A percentile compares a stretch with the other conserved stretches of the same genome.
These are phyloP conservation scores for Eimeria tenella DNA, from an alignment of 169 alveolate genomes.

Conservation along the genomic window DNA sequence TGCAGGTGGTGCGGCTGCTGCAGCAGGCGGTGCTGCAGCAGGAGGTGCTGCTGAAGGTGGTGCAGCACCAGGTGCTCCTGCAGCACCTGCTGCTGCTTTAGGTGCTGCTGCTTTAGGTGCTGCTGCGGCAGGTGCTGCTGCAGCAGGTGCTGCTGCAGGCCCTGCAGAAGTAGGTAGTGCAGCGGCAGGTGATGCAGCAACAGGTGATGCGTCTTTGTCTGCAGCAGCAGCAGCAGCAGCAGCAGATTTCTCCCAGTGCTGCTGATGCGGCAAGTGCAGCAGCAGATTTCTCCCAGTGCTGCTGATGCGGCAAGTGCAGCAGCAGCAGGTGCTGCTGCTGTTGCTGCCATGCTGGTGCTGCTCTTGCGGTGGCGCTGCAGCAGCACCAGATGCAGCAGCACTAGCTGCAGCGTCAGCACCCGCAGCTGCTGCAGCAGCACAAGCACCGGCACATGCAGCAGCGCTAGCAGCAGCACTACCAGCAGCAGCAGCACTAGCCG, in stretches of 20 bases:
- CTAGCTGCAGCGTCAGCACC: neutral
- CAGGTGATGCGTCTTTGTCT: neutral
- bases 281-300: neutral
- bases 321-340: neutral
- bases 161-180: neutral
- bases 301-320: neutral
- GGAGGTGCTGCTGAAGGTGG: no score
- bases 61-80: no score
- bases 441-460: no score
- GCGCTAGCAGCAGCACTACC: neutral
- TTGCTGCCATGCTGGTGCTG: constrained; percentile 31
- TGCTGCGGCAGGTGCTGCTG: neutral
- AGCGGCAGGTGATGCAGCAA: neutral
- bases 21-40: no score
- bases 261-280: neutral
- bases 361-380: neutral
- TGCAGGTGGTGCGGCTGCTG: no score
- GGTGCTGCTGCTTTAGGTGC: neutral
- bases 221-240: neutral
- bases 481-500: neutral
- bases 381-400: neutral
- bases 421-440: constrained; percentile 13
- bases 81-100: constrained; percentile 7
- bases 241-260: no score
- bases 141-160: constrained; percentile 17